Base-by-base conservation (phyloP, 23 red algal genomes). In the Rhodosorus marinus region DNA sequence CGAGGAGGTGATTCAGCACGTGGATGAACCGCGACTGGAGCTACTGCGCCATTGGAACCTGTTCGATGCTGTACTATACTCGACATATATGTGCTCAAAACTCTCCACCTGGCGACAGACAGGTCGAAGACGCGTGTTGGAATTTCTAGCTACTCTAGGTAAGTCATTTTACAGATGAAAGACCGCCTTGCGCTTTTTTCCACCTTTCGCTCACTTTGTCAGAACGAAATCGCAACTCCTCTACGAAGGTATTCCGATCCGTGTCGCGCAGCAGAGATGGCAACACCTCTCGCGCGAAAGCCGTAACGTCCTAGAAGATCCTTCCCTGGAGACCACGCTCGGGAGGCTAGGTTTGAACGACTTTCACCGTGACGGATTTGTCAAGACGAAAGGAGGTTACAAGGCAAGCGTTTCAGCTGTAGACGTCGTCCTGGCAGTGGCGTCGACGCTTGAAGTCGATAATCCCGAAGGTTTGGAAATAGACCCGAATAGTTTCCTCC, bases 21-120 rank as follows among this genome's bases (percentile, higher is more conserved):
- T n/a, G n/a, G n/a, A 20, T 0, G 87, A 94, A 59, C 64, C 80
- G 14, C 72, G 67, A n/a, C 59, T 94, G 20, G 87, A 94, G 53
- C 65, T 94, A 60, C 56, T 94, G 46, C 76, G 87, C 8, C 87
- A 80, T 50, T 83, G 87, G 76, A 81, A 54, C 29, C 73, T 94
- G 31, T 70, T 67, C 66, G 76, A 79, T 20, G 63, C 65, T 32
- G 57, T 94, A 0, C 20, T 78, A 33, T 66, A 76, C 21, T 76
- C 70, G 30, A 43, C 67, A 20, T 75, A 74, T 24, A 65, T 66
- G 27, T 63, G 53, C 1, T 68, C 66, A 11, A 65, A 69, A 21
- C 23, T 94, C 3, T 59, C 60, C 14, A 58, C 75, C 33, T 94
- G 87, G 87, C 71, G 69, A 8, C 76, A 70, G 34, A 62, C 57